These are phyloP conservation scores for Poronia punctata DNA, from an alignment of 495 filamentous ascomycete genomes.

Conservation along the genomic window DNA sequence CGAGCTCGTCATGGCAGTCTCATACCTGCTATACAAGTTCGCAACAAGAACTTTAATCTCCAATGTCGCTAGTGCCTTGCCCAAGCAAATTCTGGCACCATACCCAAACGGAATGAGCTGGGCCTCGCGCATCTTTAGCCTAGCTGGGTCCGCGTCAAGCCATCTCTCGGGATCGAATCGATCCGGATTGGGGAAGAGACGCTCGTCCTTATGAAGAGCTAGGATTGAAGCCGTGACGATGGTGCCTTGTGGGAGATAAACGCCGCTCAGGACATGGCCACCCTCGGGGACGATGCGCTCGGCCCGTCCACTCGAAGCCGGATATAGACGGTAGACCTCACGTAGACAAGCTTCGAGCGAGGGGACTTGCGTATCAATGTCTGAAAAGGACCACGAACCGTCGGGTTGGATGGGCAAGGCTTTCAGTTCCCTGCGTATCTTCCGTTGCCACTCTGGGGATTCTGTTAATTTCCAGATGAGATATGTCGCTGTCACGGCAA, in stretches of 20 bases:
- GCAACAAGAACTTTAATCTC: not conserved
- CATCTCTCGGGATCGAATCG: not conserved
- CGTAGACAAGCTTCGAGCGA: not conserved
- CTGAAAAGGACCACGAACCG: not conserved
- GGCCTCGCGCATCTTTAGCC: not conserved
- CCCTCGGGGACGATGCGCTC: not conserved
- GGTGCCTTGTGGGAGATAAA: not conserved
- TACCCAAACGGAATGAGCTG: not conserved
- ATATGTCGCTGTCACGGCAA: not conserved
- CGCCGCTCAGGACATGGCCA: not conserved
- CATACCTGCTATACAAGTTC: not conserved
- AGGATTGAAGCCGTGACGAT: not conserved
- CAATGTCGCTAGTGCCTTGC: not conserved
- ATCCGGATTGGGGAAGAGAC: not conserved
- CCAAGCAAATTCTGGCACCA: not conserved
- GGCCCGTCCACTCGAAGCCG: not conserved
- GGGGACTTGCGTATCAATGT: not conserved
- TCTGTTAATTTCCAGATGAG: not conserved
- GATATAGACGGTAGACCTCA: not conserved
- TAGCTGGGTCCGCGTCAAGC: not conserved
- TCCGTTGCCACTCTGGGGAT: not conserved
- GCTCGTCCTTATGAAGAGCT: not conserved
- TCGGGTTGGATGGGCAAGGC: not conserved
- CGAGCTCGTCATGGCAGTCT: not conserved
- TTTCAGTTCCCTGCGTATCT: not conserved